Evolutionary conservation across 2,329 filamentous ascomycete species (phyloP).

Genomic region (Aspergillus tubingensis): DNA sequence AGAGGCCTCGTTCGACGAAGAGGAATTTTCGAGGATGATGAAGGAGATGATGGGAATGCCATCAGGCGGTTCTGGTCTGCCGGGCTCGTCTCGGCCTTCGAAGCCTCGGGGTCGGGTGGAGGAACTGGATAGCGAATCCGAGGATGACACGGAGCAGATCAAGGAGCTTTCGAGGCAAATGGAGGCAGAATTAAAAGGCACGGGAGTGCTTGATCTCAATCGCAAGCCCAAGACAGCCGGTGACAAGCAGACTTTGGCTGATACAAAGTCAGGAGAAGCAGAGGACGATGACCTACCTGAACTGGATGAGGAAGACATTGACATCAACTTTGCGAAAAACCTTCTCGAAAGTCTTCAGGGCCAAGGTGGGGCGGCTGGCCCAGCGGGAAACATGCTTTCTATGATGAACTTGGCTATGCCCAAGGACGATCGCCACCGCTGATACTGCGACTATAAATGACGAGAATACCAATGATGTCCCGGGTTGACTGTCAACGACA

Average conservation of each 20-base stretch:
- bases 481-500: background rate
- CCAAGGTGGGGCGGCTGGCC: conserved; percentile 81
- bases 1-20: conserved; percentile 78
- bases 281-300: conserved; percentile 26
- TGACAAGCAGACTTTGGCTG: conserved; percentile 26
- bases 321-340: conserved; percentile 87
- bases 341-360: conserved; percentile 90
- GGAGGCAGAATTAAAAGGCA: conserved; percentile 50
- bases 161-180: conserved; percentile 48
- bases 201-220: conserved; percentile 47
- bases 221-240: conserved; percentile 21
- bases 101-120: conserved; percentile 40
- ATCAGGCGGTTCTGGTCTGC: conserved; percentile 38
- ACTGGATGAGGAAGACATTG: conserved; percentile 66
- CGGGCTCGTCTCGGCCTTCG: conserved; percentile 23
- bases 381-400: conserved; percentile 81
- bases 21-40: conserved; percentile 85
- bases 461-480: background rate
- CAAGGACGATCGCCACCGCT: conserved; percentile 63
- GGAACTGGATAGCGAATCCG: conserved; percentile 51
- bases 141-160: conserved; percentile 63
- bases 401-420: conserved; percentile 84
- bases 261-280: conserved; percentile 32
- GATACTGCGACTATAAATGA: background rate
- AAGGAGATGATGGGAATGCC: conserved; percentile 82